phyloP scores from a whole-genome alignment of 2,329 filamentous ascomycete species.

The Diplocarpon rosae region DNA sequence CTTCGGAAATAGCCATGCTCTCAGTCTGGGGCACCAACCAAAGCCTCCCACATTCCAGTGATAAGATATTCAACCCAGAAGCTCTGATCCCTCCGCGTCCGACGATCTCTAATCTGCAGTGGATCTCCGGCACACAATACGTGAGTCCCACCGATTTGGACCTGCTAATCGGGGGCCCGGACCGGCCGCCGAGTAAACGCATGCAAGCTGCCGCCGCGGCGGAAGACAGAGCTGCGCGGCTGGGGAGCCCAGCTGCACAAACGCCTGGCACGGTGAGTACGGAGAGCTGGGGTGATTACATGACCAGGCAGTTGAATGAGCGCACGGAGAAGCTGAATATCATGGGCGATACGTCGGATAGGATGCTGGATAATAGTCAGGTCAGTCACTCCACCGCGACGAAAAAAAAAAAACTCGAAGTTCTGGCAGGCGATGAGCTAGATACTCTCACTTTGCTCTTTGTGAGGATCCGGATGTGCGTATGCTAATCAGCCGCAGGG shows the following conservation, averaged over 20 bases:
- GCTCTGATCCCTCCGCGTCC: slow-evolving; percentile 67
- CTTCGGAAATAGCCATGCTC: slow-evolving; percentile 74
- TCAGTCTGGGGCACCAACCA: slow-evolving; percentile 73
- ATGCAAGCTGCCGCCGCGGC: slow-evolving; percentile 72
- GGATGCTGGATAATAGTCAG: slow-evolving; percentile 66
- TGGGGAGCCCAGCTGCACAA: slow-evolving; percentile 27
- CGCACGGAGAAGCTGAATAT: slow-evolving; percentile 77
- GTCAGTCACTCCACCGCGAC: slow-evolving; percentile 24
- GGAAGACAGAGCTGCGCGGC: slow-evolving; percentile 53
- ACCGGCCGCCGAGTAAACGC: slow-evolving; percentile 77
- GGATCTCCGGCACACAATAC: slow-evolving; percentile 91
- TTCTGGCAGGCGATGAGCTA: too few relatives aligned
- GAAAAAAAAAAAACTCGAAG: too few relatives aligned
- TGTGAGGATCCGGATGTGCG: too few relatives aligned
- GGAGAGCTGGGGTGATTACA: slow-evolving; percentile 67
- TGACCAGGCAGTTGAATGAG: slow-evolving; percentile 80
- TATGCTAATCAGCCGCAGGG: slow-evolving; percentile 20
- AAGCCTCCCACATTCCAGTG: slow-evolving; percentile 49
- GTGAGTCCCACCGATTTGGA: slow-evolving; percentile 82
- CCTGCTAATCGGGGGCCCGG: slow-evolving; percentile 76
- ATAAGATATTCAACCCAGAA: slow-evolving; percentile 69
- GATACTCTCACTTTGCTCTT: too few relatives aligned
- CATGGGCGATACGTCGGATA: slow-evolving; percentile 76
- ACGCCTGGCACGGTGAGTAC: slow-evolving; percentile 22
- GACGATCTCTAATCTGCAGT: slow-evolving; percentile 90